Conservation (phyloP, 2,329 filamentous ascomycete species). For the Verticillium isaacii region DNA sequence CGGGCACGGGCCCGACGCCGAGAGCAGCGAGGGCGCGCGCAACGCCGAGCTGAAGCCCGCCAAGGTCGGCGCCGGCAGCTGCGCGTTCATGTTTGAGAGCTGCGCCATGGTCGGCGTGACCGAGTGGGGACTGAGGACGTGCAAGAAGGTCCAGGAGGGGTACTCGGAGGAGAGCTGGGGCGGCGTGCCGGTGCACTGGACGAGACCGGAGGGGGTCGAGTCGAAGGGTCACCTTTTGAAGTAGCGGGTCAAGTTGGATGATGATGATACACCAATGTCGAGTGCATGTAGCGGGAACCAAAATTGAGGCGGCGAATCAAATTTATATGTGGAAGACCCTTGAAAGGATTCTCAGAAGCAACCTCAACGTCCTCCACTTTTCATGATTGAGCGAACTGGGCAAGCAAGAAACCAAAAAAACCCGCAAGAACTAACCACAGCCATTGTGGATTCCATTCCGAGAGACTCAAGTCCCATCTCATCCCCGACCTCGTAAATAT, state of each 20-base stretch:
- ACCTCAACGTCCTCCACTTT: no score
- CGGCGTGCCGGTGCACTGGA: constrained; percentile 59
- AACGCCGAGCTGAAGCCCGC: constrained; percentile 48
- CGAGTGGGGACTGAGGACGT: constrained; percentile 62
- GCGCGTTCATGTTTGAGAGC: constrained; percentile 67
- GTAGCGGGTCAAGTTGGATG: constrained; percentile 4
- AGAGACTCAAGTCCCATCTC: no score
- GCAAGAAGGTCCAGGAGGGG: constrained; percentile 53
- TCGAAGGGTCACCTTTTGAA: constrained; percentile 21
- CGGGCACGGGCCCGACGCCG: constrained; percentile 58
- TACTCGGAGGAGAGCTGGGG: constrained; percentile 84
- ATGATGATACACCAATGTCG: no score
- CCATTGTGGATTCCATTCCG: no score
- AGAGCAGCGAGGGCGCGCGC: constrained; percentile 51
- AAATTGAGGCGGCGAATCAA: no score
- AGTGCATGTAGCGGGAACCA: no score
- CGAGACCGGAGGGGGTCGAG: constrained; percentile 28
- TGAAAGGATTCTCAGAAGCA: no score
- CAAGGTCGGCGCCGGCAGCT: constrained; percentile 56
- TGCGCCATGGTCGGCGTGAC: constrained; percentile 68
- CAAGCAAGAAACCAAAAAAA: no score
- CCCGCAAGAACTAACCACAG: no score
- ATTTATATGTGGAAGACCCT: no score
- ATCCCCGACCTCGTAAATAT: no score
- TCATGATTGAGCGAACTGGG: no score